Base-by-base conservation (phyloP, 208 protist genomes). In the Angomonas ambiguus region DNA sequence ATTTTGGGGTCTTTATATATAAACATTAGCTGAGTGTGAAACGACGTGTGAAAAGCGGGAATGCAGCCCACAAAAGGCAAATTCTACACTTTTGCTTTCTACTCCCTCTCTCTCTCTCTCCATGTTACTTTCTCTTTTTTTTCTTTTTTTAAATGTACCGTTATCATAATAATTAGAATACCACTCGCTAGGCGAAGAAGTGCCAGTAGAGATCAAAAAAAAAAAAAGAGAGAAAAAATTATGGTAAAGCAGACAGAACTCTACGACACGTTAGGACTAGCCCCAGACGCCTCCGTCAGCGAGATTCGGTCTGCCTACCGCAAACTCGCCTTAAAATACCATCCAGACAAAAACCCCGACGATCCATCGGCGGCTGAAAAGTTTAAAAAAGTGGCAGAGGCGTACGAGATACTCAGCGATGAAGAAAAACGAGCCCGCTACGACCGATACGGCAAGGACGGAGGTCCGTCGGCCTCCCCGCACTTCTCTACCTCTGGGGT, bases 401-500 rank as follows among this genome's bases (percentile, higher is more conserved):
- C 98, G 11, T 99, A 99, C 76, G 96, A 99, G 48, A 78, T 99
- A 1, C 77, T 99, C 2, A 79, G 64, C 34, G 95, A 99, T 51
- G 45, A 53, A 13, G 70, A 96, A 28, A 97, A 98, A 68, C 82
- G 95, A 30, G 61, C 80, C 58, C 68, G 97, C 33, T 99, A 99
- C 71, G 98, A 99, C 75, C 69, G 38, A 16, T 80, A 73, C 55
- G 76, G 73, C 42, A 71, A 93, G 0, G 88, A 82, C 79, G 59
- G 65, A 96, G 11, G 4, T 62, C 48, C 41, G 65, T 45, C 41
- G 51, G 69, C 31, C 66, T 65, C 31, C 65, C 13, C n/a, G 28
- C 38, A 1, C 67, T 97, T 34, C 93, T 94, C 35, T 76, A 98
- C 0, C 80, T 96, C 42, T 79, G 84, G 31, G 85, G 88, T 94